Evolutionary conservation across 331 rosid species (phyloP).

Genomic region (Acacia pycnantha): DNA sequence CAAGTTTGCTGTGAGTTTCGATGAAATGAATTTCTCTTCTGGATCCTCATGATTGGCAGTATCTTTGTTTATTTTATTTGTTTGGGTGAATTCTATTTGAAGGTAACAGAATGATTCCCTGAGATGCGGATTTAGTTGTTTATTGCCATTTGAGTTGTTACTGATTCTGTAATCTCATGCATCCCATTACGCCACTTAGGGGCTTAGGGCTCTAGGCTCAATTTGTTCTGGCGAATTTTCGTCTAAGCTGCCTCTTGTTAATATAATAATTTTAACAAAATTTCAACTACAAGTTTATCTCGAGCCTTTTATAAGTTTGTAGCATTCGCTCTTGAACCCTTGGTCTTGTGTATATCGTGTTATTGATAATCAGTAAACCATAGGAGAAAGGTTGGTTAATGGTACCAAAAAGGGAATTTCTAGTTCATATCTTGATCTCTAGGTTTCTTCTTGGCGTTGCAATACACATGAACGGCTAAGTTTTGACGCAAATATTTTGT

Average conservation of each 20-base stretch:
- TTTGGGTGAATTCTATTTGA: not conserved
- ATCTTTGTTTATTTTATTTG: not conserved
- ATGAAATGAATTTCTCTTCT: not conserved
- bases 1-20: slow-evolving; percentile 71
- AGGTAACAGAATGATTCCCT: not conserved
- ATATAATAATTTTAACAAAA: not conserved
- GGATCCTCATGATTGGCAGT: not conserved
- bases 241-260: not conserved
- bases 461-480: not conserved
- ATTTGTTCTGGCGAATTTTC: not conserved
- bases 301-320: not conserved
- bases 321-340: not conserved
- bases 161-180: not conserved
- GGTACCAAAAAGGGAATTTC: not conserved
- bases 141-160: not conserved
- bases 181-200: not conserved
- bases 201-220: not conserved
- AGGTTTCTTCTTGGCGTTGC: not conserved
- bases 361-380: not conserved
- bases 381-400: not conserved
- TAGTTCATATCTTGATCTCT: not conserved
- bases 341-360: not conserved
- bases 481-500: not conserved
- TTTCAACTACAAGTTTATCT: not conserved
- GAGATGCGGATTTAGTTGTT: not conserved